Conservation (phyloP, 176 grass and related monocot species). For the Phragmites australis region DNA sequence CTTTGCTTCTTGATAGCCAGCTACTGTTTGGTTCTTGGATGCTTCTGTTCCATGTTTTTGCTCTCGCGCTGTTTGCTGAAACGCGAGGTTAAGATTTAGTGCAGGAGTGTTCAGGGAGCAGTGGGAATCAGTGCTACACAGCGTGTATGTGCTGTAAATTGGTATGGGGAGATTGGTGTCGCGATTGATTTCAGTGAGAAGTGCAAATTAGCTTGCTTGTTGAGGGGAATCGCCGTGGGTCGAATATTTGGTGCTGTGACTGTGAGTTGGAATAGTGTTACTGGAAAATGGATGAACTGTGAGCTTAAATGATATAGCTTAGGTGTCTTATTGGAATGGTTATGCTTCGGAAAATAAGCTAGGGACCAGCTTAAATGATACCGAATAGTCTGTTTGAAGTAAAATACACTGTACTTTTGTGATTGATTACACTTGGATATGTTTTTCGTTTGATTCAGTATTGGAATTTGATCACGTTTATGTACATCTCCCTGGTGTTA, state of each 20-base stretch:
- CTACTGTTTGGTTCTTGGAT: background rate
- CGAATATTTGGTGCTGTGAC: background rate
- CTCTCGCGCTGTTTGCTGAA: background rate
- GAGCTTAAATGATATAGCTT: constrained; percentile 17
- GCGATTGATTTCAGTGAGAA: background rate
- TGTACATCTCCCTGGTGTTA: background rate
- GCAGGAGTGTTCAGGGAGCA: background rate
- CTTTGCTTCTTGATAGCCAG: background rate
- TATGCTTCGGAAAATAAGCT: background rate
- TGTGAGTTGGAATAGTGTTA: background rate
- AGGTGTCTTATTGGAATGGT: background rate
- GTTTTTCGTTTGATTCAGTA: background rate
- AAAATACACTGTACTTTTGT: background rate
- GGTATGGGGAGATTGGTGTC: background rate
- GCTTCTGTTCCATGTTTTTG: constrained; percentile 10
- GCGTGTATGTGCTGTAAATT: background rate
- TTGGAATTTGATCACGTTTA: background rate
- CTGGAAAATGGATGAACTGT: background rate
- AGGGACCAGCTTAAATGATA: constrained; percentile 9
- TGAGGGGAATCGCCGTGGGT: background rate
- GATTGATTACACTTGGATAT: background rate
- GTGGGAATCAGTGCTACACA: background rate
- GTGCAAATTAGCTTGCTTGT: background rate
- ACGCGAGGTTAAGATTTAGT: background rate
- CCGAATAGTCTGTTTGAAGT: background rate